Base-by-base conservation (phyloP, 2,329 filamentous ascomycete species). In the Colletotrichum tofieldiae region DNA sequence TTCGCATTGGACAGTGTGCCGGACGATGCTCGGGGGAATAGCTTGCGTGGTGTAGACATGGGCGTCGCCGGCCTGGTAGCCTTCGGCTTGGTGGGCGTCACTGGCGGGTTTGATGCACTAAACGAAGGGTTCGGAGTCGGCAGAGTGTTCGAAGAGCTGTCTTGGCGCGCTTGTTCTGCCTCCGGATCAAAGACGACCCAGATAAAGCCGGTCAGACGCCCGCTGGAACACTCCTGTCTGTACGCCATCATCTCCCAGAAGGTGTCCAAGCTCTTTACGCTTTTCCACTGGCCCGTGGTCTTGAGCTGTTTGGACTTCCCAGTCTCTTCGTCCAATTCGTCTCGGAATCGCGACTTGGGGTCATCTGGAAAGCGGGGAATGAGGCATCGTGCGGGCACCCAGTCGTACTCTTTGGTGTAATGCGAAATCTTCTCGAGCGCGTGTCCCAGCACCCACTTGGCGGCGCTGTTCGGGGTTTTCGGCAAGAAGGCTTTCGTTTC, bases 181-280 rank as follows among this genome's bases (percentile, higher is more conserved):
- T 78, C 73, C 12, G 90, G 87, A 43, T 94, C 92, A 75, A 98
- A 93, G 0, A 98, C 92, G 35, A 98, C 84, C 96, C 97, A 99
- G 35, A 98, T 87, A 76, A 99, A 99, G 0, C 97, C 97, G 0
- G 98, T 97, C 78, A 98, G 87, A 23, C 95, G 89, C 0, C 96
- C 97, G 43, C 95, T 94, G 0, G 95, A 98, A 79, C 96, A 99
- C 79, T 99, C 96, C 80, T 98, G 96, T 68, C 96, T 88, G 79
- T 94, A 98, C 0, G 95, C 93, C 96, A 99, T 98, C 88, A 97
- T 93, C 74, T 99, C 96, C 96, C 96, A 99, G 78, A 99, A 99
- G 76, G 95, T 92, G n/a, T 95, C 93, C 51, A 99, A 84, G 0
- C 91, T 93, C 79, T 89, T 92, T 32, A 98, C 91, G 72, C 93